Evolutionary conservation across 495 filamentous ascomycete species (phyloP), one percentile per base, ranked within the genome.

Genomic region (Sphaerosporella brunnea): DNA sequence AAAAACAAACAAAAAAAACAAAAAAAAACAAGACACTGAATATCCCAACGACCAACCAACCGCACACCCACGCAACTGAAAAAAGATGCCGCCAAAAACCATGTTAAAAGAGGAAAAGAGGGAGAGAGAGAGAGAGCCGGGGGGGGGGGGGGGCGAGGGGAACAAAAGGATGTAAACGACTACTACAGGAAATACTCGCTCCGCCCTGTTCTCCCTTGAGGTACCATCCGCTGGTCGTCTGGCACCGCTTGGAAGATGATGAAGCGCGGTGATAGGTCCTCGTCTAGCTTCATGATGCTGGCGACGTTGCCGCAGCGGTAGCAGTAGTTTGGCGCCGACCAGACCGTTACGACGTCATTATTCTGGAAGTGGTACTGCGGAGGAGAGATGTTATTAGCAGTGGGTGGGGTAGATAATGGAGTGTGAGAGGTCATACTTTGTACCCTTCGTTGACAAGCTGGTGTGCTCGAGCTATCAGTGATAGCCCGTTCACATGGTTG

Each of bases 251-350:
- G 79, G 70, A 97, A 97, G 48, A 97, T 86, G 64, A 79, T 86
- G 68, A 96, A 97, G 46, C 78, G 78, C 4, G 86, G 85, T 26
- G 83, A 73, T 18, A 93, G 69, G 54, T 92, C 80, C 48, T 82
- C 81, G 24, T 77, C 76, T 35, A 97, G 75, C 46, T 86, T 88
- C 79, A 94, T 96, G 56, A 97, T 94, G 11, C 83, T 92, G 9
- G 90, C 90, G 28, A 97, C 78, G 56, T 97, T 97, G 43, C 90
- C 90, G 58, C 90, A 97, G 24, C 90, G 82, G 62, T 97, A 97
- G 66, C 90, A 97, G 72, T 97, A 97, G 64, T 97, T 97, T 9
- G 90, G 90, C 0, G 90, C 90, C 23, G 84, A 93, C 90, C 90
- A 97, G 24, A 97, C 90, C 0, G 90, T 97, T n/a, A 95, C 90